Conservation (phyloP, 2,329 filamentous ascomycete species). For the Hypoxylon sp. region DNA sequence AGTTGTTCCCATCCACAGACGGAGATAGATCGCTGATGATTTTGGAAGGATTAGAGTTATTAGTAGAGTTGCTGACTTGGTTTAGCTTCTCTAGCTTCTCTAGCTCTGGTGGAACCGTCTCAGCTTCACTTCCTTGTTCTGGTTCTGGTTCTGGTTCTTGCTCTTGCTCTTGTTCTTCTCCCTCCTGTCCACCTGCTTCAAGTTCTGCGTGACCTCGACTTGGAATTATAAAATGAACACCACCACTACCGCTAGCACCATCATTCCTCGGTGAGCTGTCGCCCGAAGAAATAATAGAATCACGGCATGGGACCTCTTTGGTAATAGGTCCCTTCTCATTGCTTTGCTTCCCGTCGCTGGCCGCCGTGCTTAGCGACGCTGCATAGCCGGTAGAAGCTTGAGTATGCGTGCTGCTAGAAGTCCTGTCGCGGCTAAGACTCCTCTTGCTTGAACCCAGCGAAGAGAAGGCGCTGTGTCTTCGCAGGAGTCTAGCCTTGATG, state of each 20-base stretch:
- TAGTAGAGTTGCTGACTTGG: conserved; percentile 31
- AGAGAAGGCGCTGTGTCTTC: conserved; percentile 53
- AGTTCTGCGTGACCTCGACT: conserved; percentile 15
- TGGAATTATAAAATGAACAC: conserved; percentile 5
- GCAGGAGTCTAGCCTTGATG: conserved; percentile 57
- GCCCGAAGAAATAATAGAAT: conserved; percentile 10
- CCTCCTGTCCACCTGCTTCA: too few relatives aligned
- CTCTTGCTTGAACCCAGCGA: conserved; percentile 49
- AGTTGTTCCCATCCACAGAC: conserved; percentile 9
- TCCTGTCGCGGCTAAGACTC: conserved; percentile 40
- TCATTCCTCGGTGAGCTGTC: conserved; percentile 6
- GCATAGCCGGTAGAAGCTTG: conserved; percentile 39
- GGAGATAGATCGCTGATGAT: neutral
- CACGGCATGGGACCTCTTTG: conserved; percentile 14
- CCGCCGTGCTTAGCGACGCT: conserved; percentile 35
- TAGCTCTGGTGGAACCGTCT: conserved; percentile 36
- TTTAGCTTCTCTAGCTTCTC: conserved; percentile 21
- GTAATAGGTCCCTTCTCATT: conserved; percentile 8
- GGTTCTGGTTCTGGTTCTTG: too few relatives aligned
- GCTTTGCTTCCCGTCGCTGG: conserved; percentile 35
- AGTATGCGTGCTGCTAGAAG: conserved; percentile 42
- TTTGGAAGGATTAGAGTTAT: neutral
- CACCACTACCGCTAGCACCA: neutral
- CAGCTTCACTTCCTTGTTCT: conserved; percentile 17
- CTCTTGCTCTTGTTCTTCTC: neutral